Base-by-base conservation (phyloP, 768 basidiomycete species). In the Gymnopilus junonius region DNA sequence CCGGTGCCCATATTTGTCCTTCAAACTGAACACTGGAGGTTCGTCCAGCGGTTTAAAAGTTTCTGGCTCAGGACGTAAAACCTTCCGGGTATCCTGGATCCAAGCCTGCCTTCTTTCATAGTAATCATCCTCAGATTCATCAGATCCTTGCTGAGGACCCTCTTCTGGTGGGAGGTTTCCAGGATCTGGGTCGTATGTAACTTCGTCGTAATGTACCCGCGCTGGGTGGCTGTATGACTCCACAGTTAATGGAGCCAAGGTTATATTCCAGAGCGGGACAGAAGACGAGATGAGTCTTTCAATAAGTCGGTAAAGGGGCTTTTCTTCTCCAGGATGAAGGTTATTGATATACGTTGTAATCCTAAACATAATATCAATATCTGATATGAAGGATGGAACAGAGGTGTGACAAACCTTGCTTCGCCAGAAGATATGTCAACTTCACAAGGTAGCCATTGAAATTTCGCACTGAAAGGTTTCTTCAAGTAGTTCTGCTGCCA, bases 321-420 rank as follows among this genome's bases (percentile, higher is more conserved):
- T 60, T 54, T 70, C 65, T 14, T 63, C 58, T 14, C 62, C 58
- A 1, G 79, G 80, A 56, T 80, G 74, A 20, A 82, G 69, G 39
- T 80, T 80, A 61, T 81, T 82, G 71, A 82, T 80, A 64, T 83
- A 82, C n/a, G 73, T 76, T 14, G 61, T 72, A 14, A 77, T 75
- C 56, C 75, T 77, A 25, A 8, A 11, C 29, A n/a, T 31, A 23
- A n/a, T 21, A 20, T 8, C 21, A 20, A 1, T 35, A 35, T 31
- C 32, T 8, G 40, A 27, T 4, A 29, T 8, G 10, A 48, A 20
- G 14, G 45, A 23, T 25, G 17, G 4, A 35, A 37, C 48, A 12
- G 46, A 4, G 5, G n/a, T n/a, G 2, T 6, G 17, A 32, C 65
- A 7, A 62, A 73, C 73, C 59, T 73, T 23, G 68, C 67, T 45